A percentile compares a stretch with the other conserved stretches of the same genome.
These are phyloP conservation scores for Thielaviopsis ethacetica DNA, from an alignment of 2,329 filamentous ascomycete genomes.

Conservation along the genomic window DNA sequence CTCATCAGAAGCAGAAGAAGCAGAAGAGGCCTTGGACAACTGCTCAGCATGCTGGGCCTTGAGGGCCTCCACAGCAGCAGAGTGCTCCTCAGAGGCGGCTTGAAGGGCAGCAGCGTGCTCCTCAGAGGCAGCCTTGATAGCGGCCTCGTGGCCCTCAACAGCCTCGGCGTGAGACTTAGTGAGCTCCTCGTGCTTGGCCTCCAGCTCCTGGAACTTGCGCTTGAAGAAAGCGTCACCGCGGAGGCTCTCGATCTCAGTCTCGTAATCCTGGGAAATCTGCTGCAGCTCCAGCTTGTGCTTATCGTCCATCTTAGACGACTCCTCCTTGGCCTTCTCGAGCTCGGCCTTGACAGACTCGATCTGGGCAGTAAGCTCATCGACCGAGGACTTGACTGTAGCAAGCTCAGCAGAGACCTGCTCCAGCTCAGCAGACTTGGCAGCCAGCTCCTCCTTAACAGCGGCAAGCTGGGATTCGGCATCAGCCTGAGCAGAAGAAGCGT, in stretches of 20 bases:
- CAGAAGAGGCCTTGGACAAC: constrained; percentile 22
- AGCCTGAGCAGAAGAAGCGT: constrained; percentile 33
- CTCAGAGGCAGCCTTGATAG: constrained; percentile 26
- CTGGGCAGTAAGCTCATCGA: constrained; percentile 30
- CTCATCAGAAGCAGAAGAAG: constrained; percentile 38
- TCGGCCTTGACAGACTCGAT: constrained; percentile 32
- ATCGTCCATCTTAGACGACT: constrained; percentile 31
- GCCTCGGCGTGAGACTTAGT: constrained; percentile 22
- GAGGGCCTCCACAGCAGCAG: constrained; percentile 37
- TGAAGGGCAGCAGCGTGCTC: constrained; percentile 32
- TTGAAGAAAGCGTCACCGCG: constrained; percentile 48
- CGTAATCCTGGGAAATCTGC: constrained; percentile 42
- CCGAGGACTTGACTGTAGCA: constrained; percentile 31
- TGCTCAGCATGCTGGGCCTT: constrained; percentile 41
- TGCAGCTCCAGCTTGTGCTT: constrained; percentile 42
- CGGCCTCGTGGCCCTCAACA: constrained; percentile 24
- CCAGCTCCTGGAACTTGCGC: constrained; percentile 44
- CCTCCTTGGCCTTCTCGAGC: constrained; percentile 30
- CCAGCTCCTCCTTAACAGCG: constrained; percentile 26
- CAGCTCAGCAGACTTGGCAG: constrained; percentile 15
- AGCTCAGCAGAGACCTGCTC: constrained; percentile 24
- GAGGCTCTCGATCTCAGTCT: constrained; percentile 48
- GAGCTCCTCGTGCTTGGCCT: constrained; percentile 36
- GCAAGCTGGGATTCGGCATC: constrained; percentile 21
- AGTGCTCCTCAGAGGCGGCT: constrained; percentile 34